A percentile compares a stretch with the other conserved stretches of the same genome.
phyloP scores from a whole-genome alignment of 2,329 filamentous ascomycete genomes.

The Aureobasidium namibiae region DNA sequence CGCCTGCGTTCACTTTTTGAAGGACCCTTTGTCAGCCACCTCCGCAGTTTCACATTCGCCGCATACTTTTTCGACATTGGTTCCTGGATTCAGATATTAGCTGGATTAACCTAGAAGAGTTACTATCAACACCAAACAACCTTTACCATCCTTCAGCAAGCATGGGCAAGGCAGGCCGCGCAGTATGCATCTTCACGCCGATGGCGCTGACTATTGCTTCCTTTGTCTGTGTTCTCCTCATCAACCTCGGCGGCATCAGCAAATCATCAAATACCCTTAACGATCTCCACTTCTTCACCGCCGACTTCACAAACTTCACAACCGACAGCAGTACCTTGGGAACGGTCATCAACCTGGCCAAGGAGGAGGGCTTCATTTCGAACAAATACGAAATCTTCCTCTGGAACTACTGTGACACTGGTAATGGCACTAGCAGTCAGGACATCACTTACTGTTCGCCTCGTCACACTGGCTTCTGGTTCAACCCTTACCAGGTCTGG shows the following conservation, averaged over 20 bases:
- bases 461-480: slow-evolving; percentile 67
- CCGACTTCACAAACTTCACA: slow-evolving; percentile 30
- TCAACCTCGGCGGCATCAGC: slow-evolving; percentile 50
- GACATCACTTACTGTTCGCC: slow-evolving; percentile 45
- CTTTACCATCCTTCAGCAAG: slow-evolving; percentile 16
- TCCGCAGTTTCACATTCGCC: slow-evolving; percentile 4
- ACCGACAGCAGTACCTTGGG: slow-evolving; percentile 24
- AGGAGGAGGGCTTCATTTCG: slow-evolving; percentile 44
- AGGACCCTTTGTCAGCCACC: slow-evolving; percentile 4
- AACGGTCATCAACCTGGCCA: slow-evolving; percentile 30
- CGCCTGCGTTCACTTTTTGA: neutral
- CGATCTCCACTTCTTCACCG: slow-evolving; percentile 48
- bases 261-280: slow-evolving; percentile 38
- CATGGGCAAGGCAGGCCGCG: slow-evolving; percentile 68
- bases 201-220: slow-evolving; percentile 72
- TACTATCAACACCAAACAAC: neutral
- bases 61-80: neutral
- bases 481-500: slow-evolving; percentile 60
- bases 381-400: slow-evolving; percentile 75
- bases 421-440: slow-evolving; percentile 39
- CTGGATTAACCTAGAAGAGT: neutral
- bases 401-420: slow-evolving; percentile 75
- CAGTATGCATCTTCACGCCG: slow-evolving; percentile 80
- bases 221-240: slow-evolving; percentile 57
- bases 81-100: neutral